These are phyloP conservation scores for Colletotrichum plurivorum DNA, from an alignment of 2,329 filamentous ascomycete species.

Conservation along the genomic window DNA sequence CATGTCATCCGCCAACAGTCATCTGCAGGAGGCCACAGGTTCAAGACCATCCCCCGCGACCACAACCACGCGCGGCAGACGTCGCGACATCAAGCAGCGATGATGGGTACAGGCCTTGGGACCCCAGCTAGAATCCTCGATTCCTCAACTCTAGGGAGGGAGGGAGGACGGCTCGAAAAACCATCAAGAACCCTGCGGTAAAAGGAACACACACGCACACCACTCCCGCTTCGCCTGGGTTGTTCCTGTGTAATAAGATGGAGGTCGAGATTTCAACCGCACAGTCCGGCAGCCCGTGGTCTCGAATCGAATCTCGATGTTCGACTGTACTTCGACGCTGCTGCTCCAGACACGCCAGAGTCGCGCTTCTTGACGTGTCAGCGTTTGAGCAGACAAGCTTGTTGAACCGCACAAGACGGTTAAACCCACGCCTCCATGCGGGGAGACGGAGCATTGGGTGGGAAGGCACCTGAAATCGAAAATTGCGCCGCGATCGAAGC, in stretches of 20 bases:
- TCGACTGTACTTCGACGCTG: slow-evolving; percentile 8
- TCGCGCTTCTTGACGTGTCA: slow-evolving; percentile 34
- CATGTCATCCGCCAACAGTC: neutral
- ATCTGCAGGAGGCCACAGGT: neutral
- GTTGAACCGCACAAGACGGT: slow-evolving; percentile 5
- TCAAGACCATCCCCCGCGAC: slow-evolving; percentile 4
- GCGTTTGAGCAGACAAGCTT: slow-evolving; percentile 28
- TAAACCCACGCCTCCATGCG: slow-evolving; percentile 40
- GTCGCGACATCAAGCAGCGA: slow-evolving; percentile 8
- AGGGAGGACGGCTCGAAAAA: neutral
- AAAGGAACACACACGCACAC: slow-evolving; percentile 7
- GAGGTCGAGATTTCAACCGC: slow-evolving; percentile 17
- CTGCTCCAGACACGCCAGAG: slow-evolving; percentile 25
- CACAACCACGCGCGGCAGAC: slow-evolving; percentile 5
- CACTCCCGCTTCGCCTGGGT: neutral
- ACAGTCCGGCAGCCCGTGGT: slow-evolving; percentile 7
- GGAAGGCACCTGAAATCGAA: slow-evolving; percentile 39
- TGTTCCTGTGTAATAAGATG: neutral
- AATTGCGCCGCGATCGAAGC: slow-evolving; percentile 40
- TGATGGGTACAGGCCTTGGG: neutral
- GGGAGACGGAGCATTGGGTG: slow-evolving; percentile 34
- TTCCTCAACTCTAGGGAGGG: neutral
- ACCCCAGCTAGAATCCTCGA: neutral
- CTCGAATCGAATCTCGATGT: slow-evolving; percentile 38
- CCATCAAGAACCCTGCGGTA: slow-evolving; percentile 10